Percentiles rank a stretch among this genome's conserved stretches.
Conservation (phyloP, 163 green algal species). For the Scenedesmus sp. region DNA sequence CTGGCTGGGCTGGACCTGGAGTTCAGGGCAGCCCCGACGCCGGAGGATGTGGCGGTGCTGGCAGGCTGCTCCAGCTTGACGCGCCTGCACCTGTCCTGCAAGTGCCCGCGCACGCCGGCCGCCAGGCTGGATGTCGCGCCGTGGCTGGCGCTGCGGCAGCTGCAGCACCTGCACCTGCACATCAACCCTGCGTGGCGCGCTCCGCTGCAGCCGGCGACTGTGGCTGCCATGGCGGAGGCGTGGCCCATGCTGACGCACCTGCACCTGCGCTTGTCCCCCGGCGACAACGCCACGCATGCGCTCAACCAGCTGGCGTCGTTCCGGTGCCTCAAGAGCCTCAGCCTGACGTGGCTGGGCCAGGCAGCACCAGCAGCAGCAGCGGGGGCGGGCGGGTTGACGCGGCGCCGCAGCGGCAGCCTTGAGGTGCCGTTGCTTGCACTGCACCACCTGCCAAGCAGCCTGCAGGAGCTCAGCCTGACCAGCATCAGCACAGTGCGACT, state of each 20-base stretch:
- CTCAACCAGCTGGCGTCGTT: slow-evolving; percentile 13
- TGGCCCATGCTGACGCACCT: slow-evolving; percentile 47
- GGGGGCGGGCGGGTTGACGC: not conserved
- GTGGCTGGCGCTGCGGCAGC: slow-evolving; percentile 32
- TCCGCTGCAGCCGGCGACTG: slow-evolving; percentile 25
- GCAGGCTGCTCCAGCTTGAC: not conserved
- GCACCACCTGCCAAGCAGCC: slow-evolving; percentile 16
- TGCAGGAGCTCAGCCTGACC: slow-evolving; percentile 47
- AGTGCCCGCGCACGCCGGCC: slow-evolving; percentile 46
- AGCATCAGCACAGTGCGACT: slow-evolving; percentile 48
- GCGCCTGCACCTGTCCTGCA: slow-evolving; percentile 49
- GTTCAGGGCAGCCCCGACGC: slow-evolving; percentile 45
- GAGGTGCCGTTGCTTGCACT: slow-evolving; percentile 11
- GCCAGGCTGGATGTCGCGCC: slow-evolving; percentile 22
- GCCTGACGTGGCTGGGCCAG: slow-evolving; percentile 49
- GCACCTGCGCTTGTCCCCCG: slow-evolving; percentile 48
- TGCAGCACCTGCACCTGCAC: slow-evolving; percentile 54
- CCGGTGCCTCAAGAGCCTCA: not conserved
- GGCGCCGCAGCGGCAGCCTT: slow-evolving; percentile 23
- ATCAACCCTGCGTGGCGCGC: slow-evolving; percentile 54
- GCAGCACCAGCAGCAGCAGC: slow-evolving; percentile 9
- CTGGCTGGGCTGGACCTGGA: slow-evolving; percentile 49
- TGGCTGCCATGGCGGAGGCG: slow-evolving; percentile 41
- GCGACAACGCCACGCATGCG: slow-evolving; percentile 36
- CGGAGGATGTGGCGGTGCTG: slow-evolving; percentile 41